Evolutionary conservation across 768 basidiomycete species (phyloP), one percentile per base, ranked within the genome.

Genomic region (Clavulina sp.): DNA sequence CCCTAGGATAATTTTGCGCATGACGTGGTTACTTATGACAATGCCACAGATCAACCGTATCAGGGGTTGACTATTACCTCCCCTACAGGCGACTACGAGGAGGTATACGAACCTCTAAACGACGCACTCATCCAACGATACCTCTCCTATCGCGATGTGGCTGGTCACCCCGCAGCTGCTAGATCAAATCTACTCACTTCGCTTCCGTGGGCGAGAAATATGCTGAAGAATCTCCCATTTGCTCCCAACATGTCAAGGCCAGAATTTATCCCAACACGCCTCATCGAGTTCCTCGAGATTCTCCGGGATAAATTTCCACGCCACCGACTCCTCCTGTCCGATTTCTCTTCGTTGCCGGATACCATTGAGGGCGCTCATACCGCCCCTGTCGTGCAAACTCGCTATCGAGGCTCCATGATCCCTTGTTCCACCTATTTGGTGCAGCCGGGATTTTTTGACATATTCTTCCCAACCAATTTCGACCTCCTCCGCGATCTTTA

Each of bases 401-500:
- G 88, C 49, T 81, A 84, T 62, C 78, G 76, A 41, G 83, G 82
- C 54, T 74, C 75, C 44, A 91, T 85, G 60, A 81, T 97, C 1
- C 84, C 95, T 3, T 91, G 87, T 60, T 72, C 80, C 56, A 96
- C 86, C 13, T 73, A 95, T 52, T 77, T 93, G 59, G 95, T 99
- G 53, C 80, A 80, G 59, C 93, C 84, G 60, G 95, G 95, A 5
- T 92, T 80, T 68, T 99, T 99, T 64, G 95, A 99, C 64, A 97
- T 97, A 55, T 87, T 99, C 70, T 99, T 99, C 69, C 95, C 95
- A 6, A 97, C 93, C 9, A 70, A 86, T 62, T 96, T 96, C 57
- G 76, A 75, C 49, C 73, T 72, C 21, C 71, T 97, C 50, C 71
- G 84, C 44, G 87, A 93, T 62, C 85, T 92, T 77, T 96, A 96